Evolutionary conservation across 768 basidiomycete genomes (phyloP).

Genomic region (Cantharellus anzutake): DNA sequence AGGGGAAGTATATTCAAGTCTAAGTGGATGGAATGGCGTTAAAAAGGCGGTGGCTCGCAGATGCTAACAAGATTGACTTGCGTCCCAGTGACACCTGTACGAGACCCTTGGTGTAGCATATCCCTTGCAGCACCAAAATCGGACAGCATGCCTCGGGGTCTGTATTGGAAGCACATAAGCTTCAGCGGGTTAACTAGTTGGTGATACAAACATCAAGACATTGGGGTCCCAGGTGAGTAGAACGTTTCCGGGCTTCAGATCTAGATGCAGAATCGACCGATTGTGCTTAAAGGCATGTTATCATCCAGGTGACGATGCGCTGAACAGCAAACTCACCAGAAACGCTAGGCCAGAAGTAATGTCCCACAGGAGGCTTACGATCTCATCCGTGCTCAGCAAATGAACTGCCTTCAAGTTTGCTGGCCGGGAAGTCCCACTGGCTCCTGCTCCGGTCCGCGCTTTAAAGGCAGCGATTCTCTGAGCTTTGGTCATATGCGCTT

Average conservation of each 20-base stretch:
- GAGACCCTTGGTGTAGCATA: conserved; percentile 50
- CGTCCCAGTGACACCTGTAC: conserved; percentile 94
- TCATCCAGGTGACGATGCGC: background rate
- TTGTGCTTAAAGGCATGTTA: conserved; percentile 33
- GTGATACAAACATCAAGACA: conserved; percentile 39
- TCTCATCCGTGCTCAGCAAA: conserved; percentile 68
- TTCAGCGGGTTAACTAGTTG: background rate
- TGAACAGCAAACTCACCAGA: conserved; percentile 33
- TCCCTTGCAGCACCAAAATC: conserved; percentile 93
- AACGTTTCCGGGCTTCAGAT: conserved; percentile 89
- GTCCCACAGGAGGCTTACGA: conserved; percentile 61
- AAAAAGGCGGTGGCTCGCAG: background rate
- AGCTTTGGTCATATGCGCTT: background rate
- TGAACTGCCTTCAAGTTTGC: conserved; percentile 37
- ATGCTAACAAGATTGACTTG: conserved; percentile 21
- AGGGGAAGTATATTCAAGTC: conserved; percentile 75
- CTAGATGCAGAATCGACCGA: conserved; percentile 75
- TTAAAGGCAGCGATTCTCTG: conserved; percentile 29
- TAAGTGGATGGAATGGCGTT: conserved; percentile 14
- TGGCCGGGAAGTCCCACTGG: conserved; percentile 7
- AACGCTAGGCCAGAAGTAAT: conserved; percentile 77
- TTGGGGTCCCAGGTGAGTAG: conserved; percentile 84
- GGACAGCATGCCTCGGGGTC: conserved; percentile 85
- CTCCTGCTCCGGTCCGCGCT: conserved; percentile 15
- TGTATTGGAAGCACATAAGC: conserved; percentile 15